Percentiles rank a stretch among this genome's conserved stretches.
Conservation (phyloP, 2,329 filamentous ascomycete genomes). For the Orbilia quercus region DNA sequence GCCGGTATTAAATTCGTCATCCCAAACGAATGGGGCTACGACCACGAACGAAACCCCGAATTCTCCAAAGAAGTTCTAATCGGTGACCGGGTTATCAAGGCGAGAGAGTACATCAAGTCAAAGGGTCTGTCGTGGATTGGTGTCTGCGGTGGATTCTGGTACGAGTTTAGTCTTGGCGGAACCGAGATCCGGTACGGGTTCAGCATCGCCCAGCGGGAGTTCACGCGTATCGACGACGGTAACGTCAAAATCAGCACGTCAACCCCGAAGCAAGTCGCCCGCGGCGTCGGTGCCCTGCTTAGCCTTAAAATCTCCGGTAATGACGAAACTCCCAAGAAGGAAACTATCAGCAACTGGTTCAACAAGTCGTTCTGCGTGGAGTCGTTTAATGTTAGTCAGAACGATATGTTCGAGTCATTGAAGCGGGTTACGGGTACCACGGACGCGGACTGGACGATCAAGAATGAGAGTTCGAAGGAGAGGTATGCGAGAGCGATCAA, state of each 20-base stretch:
- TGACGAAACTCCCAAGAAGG: conserved; percentile 62
- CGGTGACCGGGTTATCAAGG: conserved; percentile 60
- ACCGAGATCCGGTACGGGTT: conserved; percentile 65
- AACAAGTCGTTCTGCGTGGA: conserved; percentile 68
- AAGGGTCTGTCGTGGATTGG: conserved; percentile 65
- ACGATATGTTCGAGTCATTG: conserved; percentile 73
- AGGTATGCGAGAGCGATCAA: conserved; percentile 65
- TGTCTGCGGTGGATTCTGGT: conserved; percentile 68
- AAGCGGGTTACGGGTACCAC: conserved; percentile 70
- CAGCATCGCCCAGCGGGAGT: conserved; percentile 64
- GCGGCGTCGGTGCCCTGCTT: conserved; percentile 68
- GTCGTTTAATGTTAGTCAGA: conserved; percentile 72
- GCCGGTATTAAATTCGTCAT: conserved; percentile 70
- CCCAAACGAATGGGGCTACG: conserved; percentile 67
- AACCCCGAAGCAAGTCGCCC: conserved; percentile 70
- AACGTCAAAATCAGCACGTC: conserved; percentile 69
- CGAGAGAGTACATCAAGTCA: conserved; percentile 61
- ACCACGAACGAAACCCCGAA: conserved; percentile 60
- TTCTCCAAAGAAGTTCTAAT: conserved; percentile 63
- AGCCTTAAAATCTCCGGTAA: conserved; percentile 63
- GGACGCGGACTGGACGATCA: conserved; percentile 72
- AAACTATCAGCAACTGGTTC: conserved; percentile 65
- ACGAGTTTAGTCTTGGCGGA: conserved; percentile 67
- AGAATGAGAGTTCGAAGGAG: conserved; percentile 65
- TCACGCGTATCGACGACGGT: conserved; percentile 68